Evolutionary conservation across 345 rosid species (phyloP).

Genomic region (Sonneratia alba): DNA sequence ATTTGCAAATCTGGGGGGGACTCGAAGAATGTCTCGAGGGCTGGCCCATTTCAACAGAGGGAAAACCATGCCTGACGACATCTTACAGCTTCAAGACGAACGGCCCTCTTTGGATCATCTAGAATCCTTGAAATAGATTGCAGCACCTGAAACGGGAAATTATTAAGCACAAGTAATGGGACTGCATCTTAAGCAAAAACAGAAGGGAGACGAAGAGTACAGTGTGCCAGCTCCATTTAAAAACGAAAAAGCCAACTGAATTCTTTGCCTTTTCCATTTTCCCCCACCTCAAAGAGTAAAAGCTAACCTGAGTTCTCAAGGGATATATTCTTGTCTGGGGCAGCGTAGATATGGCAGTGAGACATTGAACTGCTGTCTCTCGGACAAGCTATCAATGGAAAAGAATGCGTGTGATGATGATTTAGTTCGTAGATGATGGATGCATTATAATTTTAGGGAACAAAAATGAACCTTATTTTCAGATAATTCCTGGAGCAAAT

Average conservation of each 20-base stretch:
- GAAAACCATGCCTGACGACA: constrained; percentile 75
- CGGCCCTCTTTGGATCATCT: constrained; percentile 77
- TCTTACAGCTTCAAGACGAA: constrained; percentile 71
- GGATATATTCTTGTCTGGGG: constrained; percentile 68
- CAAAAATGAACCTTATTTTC: background rate
- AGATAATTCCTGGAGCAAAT: background rate
- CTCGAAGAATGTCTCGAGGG: background rate
- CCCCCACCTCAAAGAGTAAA: background rate
- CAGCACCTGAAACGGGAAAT: constrained; percentile 36
- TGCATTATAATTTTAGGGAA: background rate
- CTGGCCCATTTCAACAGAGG: background rate
- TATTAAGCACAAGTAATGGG: background rate
- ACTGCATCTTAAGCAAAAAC: background rate
- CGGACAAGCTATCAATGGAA: constrained; percentile 52
- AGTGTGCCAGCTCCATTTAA: background rate
- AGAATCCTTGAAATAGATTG: constrained; percentile 48
- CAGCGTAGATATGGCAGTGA: constrained; percentile 54
- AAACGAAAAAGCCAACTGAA: background rate
- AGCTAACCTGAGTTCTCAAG: constrained; percentile 56
- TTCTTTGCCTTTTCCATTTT: no score
- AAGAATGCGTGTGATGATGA: background rate
- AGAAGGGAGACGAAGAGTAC: background rate
- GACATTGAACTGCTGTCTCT: constrained; percentile 86
- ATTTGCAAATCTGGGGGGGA: background rate
- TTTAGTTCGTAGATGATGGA: background rate